phyloP scores from a whole-genome alignment of 208 protist genomes.

The Acanthamoeba royreba region DNA sequence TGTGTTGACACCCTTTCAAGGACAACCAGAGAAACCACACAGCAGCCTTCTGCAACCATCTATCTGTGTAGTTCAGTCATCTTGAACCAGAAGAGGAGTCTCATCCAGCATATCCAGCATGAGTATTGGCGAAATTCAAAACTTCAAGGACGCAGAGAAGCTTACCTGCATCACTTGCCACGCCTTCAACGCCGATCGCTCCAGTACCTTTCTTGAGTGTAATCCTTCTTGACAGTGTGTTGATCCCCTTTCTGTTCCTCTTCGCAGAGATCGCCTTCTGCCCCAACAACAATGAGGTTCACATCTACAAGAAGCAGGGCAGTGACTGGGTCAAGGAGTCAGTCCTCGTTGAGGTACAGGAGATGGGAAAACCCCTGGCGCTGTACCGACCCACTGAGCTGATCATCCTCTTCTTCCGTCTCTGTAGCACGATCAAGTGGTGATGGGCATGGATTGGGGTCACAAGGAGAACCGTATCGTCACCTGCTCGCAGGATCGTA shows the following conservation, averaged over 20 bases:
- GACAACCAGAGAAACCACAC: too few species aligned
- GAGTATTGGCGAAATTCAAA: neutral
- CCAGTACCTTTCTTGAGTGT: conserved; percentile 27
- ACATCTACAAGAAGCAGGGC: conserved; percentile 80
- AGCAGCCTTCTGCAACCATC: too few species aligned
- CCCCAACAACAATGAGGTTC: conserved; percentile 81
- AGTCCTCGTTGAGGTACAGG: conserved; percentile 60
- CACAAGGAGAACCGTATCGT: conserved; percentile 84
- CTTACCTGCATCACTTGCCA: conserved; percentile 79
- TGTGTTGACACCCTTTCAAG: too few species aligned
- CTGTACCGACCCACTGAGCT: neutral
- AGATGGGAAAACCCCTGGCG: neutral
- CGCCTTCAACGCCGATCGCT: conserved; percentile 83
- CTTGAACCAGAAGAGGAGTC: too few species aligned
- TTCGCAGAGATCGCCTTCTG: conserved; percentile 79
- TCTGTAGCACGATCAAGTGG: conserved; percentile 84
- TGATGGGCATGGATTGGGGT: conserved; percentile 89
- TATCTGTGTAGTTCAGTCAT: too few species aligned
- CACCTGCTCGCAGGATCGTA: conserved; percentile 89
- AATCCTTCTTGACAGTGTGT: neutral
- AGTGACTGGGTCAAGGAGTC: conserved; percentile 61
- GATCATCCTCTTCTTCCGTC: neutral
- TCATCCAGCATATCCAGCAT: too few species aligned
- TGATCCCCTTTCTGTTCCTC: neutral
- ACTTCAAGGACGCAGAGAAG: neutral